Base-by-base conservation (phyloP, 2,329 filamentous ascomycete species). In the Neoscytalidium dimidiatum region DNA sequence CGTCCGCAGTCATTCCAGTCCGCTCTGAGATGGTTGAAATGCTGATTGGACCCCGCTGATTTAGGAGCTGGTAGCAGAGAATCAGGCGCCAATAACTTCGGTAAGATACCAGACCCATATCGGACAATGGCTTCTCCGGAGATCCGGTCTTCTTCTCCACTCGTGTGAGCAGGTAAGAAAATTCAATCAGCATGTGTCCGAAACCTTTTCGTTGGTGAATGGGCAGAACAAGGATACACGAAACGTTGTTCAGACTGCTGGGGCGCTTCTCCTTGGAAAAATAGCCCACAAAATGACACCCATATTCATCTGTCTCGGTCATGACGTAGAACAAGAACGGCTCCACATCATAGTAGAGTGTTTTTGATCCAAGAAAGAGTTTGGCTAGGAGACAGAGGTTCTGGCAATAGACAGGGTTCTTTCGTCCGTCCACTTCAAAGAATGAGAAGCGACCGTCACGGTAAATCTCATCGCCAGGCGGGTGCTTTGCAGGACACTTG, bases 231-330 rank as follows among this genome's bases (percentile, higher is more conserved):
- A 99, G 82, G 70, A 99, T 99, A 78, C 95, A 99, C 8, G 93
- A 97, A 53, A 99, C 95, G 69, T 99, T 99, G 78, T 99, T 98
- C 71, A 94, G 90, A 67, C 93, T 96, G 77, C 92, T 94, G 2
- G 92, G 90, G 48, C 96, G 86, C 80, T 99, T 99, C 80, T 99
- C 95, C 77, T 99, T 99, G 58, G 95, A 98, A 73, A 99, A 99
- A 75, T 99, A 99, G n/a, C 95, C 95, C 28, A 98, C 94, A 70
- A 99, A 95, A 75, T 97, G 95, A 74, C 95, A 97, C 19, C 94
- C 94, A 19, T 90, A 86, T 64, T 95, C 90, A 73, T 97, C 92
- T 71, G 94, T 94, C 71, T 97, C 95, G 69, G 93, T 96, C 81
- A 98, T 92, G 71, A 97, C 94, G 76, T 98, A 98, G 81, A 98